These are phyloP conservation scores for Melaleuca alternifolia DNA, from an alignment of 345 rosid genomes.

Conservation along the genomic window DNA sequence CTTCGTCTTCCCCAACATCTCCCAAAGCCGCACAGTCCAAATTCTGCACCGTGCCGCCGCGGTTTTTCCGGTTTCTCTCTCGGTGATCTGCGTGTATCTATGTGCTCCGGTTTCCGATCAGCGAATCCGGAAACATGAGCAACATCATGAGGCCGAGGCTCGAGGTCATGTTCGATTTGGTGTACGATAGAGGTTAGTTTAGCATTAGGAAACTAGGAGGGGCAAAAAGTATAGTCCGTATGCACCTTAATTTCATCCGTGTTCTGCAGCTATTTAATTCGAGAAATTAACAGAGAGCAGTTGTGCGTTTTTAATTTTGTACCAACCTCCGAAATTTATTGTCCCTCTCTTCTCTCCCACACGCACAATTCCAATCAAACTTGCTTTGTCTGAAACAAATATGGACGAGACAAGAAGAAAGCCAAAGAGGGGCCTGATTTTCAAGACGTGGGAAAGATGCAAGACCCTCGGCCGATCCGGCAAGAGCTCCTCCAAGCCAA, in stretches of 20 bases:
- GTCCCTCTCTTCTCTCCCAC: neutral
- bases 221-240: neutral
- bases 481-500: neutral
- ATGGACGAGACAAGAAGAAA: slow-evolving; percentile 1
- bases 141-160: slow-evolving; percentile 34
- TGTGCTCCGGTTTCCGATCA: neutral
- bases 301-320: neutral
- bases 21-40: neutral
- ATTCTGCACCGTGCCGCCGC: neutral
- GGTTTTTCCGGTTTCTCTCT: neutral
- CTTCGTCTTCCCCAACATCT: neutral
- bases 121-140: slow-evolving; percentile 10
- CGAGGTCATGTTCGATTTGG: slow-evolving; percentile 14
- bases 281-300: neutral
- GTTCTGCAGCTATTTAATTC: neutral
- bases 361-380: neutral
- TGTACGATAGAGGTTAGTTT: slow-evolving; percentile 30
- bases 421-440: slow-evolving; percentile 30
- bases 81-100: neutral
- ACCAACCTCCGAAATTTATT: neutral
- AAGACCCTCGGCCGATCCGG: slow-evolving; percentile 18
- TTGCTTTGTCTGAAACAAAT: neutral
- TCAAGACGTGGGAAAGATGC: slow-evolving; percentile 56
- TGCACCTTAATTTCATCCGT: neutral
- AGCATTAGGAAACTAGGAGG: neutral